phyloP scores from a whole-genome alignment of 2,329 filamentous ascomycete genomes.

The Leptographium lundbergii region DNA sequence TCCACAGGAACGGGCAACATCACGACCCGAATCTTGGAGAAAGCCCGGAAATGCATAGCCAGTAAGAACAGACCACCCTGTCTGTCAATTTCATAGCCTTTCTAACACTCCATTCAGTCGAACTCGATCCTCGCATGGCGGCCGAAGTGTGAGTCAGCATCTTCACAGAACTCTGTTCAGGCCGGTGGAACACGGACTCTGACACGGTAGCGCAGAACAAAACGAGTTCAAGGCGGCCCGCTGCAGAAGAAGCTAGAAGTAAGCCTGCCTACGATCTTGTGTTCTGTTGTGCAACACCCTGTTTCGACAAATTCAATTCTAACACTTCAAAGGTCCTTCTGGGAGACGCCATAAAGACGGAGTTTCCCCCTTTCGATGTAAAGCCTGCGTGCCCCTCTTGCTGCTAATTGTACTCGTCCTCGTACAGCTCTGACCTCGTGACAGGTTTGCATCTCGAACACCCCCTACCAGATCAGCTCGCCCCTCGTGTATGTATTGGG shows the following conservation, averaged over 20 bases:
- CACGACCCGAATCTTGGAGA: slow-evolving; percentile 78
- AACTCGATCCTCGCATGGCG: slow-evolving; percentile 93
- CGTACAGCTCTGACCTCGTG: slow-evolving; percentile 19
- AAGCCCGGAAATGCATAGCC: slow-evolving; percentile 66
- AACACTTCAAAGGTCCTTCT: slow-evolving; percentile 34
- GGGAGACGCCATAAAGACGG: slow-evolving; percentile 87
- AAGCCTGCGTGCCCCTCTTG: not conserved
- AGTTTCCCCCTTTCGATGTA: slow-evolving; percentile 46
- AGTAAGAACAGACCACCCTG: slow-evolving; percentile 5
- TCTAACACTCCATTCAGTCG: slow-evolving; percentile 36
- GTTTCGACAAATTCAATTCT: not conserved
- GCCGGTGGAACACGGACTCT: too few relatives aligned
- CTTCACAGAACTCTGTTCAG: not conserved
- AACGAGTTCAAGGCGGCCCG: slow-evolving; percentile 83
- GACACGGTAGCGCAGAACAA: slow-evolving; percentile 39
- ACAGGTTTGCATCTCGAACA: slow-evolving; percentile 73
- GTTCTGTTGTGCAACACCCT: not conserved
- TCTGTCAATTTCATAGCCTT: too few relatives aligned
- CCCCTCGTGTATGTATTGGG: slow-evolving; percentile 48
- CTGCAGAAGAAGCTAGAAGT: slow-evolving; percentile 76
- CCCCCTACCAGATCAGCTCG: slow-evolving; percentile 70
- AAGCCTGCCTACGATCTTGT: slow-evolving; percentile 11
- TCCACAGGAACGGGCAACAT: slow-evolving; percentile 63
- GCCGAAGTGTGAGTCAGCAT: slow-evolving; percentile 64
- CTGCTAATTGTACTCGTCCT: too few relatives aligned